Percentiles rank a stretch among this genome's conserved stretches.
Conservation (phyloP, 2,329 filamentous ascomycete species). For the Verticillium zaregamsianum region DNA sequence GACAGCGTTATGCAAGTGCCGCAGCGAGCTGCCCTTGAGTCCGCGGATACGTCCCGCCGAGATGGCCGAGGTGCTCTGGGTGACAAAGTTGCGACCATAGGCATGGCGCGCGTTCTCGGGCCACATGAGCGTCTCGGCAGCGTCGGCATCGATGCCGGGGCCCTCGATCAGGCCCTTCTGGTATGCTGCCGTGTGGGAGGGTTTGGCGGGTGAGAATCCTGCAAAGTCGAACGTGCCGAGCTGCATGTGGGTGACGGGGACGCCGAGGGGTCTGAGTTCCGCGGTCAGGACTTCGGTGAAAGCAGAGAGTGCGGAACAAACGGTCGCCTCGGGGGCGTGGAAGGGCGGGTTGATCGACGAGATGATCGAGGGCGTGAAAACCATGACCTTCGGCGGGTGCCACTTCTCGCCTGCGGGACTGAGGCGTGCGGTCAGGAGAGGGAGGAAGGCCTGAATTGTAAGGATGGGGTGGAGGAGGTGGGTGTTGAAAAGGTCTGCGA, state of each 20-base stretch:
- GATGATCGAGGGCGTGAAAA: conserved; percentile 77
- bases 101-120: conserved; percentile 53
- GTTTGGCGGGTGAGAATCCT: conserved; percentile 51
- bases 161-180: conserved; percentile 35
- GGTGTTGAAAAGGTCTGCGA: conserved; percentile 88
- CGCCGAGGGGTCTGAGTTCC: conserved; percentile 71
- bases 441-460: conserved; percentile 84
- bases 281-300: conserved; percentile 77
- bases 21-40: conserved; percentile 65
- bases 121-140: conserved; percentile 59
- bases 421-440: conserved; percentile 63
- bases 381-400: conserved; percentile 62
- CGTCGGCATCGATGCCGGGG: conserved; percentile 36
- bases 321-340: conserved; percentile 79
- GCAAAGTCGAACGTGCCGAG: conserved; percentile 88
- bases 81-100: conserved; percentile 60
- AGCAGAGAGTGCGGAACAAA: conserved; percentile 81
- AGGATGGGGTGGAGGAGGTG: conserved; percentile 87
- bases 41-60: conserved; percentile 54
- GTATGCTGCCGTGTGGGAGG: conserved; percentile 25
- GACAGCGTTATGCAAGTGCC: conserved; percentile 79
- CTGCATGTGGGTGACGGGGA: conserved; percentile 82
- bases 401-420: conserved; percentile 46
- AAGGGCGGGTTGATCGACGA: conserved; percentile 75
- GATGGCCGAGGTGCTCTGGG: conserved; percentile 50